These are phyloP conservation scores for Trichoderma endophyticum DNA, from an alignment of 2,329 filamentous ascomycete genomes.

Conservation along the genomic window DNA sequence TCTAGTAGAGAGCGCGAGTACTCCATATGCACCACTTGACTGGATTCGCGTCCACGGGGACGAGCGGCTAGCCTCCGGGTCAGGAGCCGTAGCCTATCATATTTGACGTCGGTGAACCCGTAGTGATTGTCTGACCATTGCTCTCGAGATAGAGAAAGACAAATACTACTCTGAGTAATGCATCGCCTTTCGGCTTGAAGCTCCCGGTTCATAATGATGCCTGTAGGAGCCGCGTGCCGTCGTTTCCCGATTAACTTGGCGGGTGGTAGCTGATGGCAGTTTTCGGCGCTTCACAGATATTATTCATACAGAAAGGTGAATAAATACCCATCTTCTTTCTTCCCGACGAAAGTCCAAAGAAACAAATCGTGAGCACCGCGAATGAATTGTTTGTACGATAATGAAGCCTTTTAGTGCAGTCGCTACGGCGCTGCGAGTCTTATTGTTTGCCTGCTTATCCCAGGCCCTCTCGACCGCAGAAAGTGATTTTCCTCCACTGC, in stretches of 20 bases:
- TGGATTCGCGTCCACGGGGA: neutral
- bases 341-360: neutral
- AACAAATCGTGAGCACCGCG: accelerated
- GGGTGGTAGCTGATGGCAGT: neutral
- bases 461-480: neutral
- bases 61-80: neutral
- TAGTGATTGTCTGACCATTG: neutral
- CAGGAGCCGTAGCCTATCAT: neutral
- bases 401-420: neutral
- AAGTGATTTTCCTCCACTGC: constrained; percentile 17
- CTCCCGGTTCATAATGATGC: neutral
- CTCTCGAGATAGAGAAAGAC: neutral
- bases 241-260: neutral
- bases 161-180: neutral
- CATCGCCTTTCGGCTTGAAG: neutral
- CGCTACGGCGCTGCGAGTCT: neutral
- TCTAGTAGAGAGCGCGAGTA: too few species aligned
- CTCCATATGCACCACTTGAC: neutral
- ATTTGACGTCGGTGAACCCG: neutral
- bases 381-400: neutral
- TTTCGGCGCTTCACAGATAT: neutral
- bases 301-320: neutral
- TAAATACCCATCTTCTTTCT: neutral
- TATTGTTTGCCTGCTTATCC: neutral
- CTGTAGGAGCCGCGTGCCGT: neutral